Evolutionary conservation across 108 stramenopile species (phyloP).

Genomic region (Skeletonema grethae): DNA sequence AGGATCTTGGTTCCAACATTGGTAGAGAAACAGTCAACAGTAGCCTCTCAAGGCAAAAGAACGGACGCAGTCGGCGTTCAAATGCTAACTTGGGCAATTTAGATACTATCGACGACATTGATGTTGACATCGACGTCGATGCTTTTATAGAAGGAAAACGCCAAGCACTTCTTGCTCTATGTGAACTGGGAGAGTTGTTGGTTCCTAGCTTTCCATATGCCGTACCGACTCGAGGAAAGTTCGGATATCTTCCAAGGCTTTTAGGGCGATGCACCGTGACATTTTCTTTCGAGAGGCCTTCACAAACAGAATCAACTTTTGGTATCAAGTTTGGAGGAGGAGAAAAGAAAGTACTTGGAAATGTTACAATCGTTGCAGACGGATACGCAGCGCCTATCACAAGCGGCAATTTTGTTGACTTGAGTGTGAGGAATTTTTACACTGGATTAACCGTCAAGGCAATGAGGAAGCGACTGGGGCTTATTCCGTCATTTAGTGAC

Average conservation of each 20-base stretch:
- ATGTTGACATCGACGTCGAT: conserved; percentile 25
- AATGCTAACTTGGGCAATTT: conserved; percentile 4
- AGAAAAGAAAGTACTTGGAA: conserved; percentile 57
- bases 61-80: conserved; percentile 3
- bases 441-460: conserved; percentile 76
- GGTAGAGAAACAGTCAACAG: conserved; percentile 34
- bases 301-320: conserved; percentile 21
- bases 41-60: conserved; percentile 2
- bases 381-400: conserved; percentile 86
- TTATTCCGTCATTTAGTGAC: conserved; percentile 46
- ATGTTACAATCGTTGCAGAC: conserved; percentile 85
- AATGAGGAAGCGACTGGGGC: conserved; percentile 60
- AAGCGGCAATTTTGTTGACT: conserved; percentile 82
- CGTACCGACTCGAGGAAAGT: conserved; percentile 75
- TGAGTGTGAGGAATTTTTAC: conserved; percentile 80
- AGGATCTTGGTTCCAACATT: conserved; percentile 31
- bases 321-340: conserved; percentile 26
- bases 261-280: conserved; percentile 76
- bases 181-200: conserved; percentile 72
- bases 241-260: conserved; percentile 76
- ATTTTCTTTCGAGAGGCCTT: conserved; percentile 63
- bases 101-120: conserved; percentile 14
- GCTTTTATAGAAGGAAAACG: conserved; percentile 38
- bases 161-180: conserved; percentile 61
- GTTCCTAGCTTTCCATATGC: conserved; percentile 70